Evolutionary conservation across 768 basidiomycete genomes (phyloP).

Genomic region (Terana coerulea): DNA sequence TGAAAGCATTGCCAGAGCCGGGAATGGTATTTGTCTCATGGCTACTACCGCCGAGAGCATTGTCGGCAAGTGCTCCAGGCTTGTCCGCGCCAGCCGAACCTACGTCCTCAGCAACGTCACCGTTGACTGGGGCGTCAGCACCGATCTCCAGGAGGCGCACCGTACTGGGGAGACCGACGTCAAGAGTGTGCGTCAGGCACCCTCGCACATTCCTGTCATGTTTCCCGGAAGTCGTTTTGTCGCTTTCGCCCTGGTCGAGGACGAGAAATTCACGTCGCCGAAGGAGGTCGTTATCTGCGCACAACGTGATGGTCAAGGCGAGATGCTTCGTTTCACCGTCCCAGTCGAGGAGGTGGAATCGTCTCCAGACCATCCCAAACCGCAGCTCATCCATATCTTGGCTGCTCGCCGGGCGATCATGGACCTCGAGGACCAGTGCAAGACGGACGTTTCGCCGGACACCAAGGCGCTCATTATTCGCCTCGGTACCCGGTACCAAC

Average conservation of each 20-base stretch:
- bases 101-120: constrained; percentile 40
- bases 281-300: constrained; percentile 24
- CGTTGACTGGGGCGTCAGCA: constrained; percentile 42
- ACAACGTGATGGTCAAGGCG: constrained; percentile 22
- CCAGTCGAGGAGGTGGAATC: constrained; percentile 23
- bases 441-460: not conserved
- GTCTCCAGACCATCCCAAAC: constrained; percentile 8
- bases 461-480: constrained; percentile 43
- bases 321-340: constrained; percentile 18
- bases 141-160: not conserved
- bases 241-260: constrained; percentile 29
- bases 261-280: constrained; percentile 22
- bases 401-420: constrained; percentile 50
- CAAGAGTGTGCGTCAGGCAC: constrained; percentile 28
- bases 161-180: not conserved
- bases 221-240: constrained; percentile 33
- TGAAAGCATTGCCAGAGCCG: constrained; percentile 49
- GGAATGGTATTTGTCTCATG: constrained; percentile 47
- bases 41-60: constrained; percentile 44
- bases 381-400: constrained; percentile 44
- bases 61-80: constrained; percentile 41
- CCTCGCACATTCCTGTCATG: constrained; percentile 26
- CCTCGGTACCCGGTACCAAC: constrained; percentile 48
- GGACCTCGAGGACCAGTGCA: constrained; percentile 21
- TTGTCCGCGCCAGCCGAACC: constrained; percentile 49